Evolutionary conservation across 164 flowering plant genomes (phyloP), one percentile per base, ranked within the genome.

Genomic region (Vitis cinerea): DNA sequence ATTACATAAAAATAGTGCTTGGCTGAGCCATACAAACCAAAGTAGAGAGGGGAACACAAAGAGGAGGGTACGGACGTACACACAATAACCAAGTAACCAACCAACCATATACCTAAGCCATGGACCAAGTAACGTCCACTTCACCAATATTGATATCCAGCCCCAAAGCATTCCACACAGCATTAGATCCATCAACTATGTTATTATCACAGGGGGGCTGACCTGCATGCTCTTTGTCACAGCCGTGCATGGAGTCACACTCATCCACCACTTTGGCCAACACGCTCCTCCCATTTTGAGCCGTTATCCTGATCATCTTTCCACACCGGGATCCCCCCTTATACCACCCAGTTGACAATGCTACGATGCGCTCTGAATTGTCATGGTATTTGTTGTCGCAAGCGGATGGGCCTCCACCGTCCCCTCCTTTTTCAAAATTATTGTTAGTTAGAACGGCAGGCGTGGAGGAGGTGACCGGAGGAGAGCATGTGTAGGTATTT

Each of bases 271-370:
- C 86, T 72, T 78, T 76, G 0, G 83, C 82, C 7, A 9, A 23
- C 70, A 58, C 68, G 29, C 70, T 74, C 62, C 50, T 69, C 57
- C 81, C 82, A 16, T 76, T 80, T 0, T n/a, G 44, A 0, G 75
- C 81, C 12, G 31, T 64, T 5, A 83, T 77, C 14, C 56, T 16
- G 8, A 83, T 75, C 77, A 48, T 70, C 72, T 70, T 61, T 68
- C 72, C 69, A 27, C 86, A 80, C 50, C 79, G 57, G 1, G 77
- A 60, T 9, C 75, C 64, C 0, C 51, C 59, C 7, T 15, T 10
- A 14, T 31, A 83, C 86, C 83, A 83, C 49, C 86, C 80, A 0
- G 83, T 83, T 8, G 86, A 83, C 1, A 83, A 53, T 5, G 86
- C 86, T 53, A 83, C 86, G 0, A 83, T 30, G 0, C 1, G 54